Evolutionary conservation across 257 asterid species (phyloP), one percentile per base, ranked within the genome.

Genomic region (Nicotiana paniculata): DNA sequence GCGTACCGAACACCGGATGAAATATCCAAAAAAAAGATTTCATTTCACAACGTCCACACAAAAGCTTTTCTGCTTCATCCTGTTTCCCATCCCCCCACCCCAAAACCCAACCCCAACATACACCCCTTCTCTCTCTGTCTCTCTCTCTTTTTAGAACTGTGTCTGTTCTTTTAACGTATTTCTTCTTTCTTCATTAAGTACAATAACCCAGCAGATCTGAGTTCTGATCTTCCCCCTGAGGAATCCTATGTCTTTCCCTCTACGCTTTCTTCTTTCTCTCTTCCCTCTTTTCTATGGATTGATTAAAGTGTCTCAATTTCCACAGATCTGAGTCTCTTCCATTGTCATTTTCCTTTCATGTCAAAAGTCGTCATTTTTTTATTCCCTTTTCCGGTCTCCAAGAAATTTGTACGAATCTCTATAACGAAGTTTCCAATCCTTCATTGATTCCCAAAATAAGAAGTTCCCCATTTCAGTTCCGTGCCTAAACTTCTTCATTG

Each of bases 391-490:
- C 16, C 21, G 83, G 32, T 58, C 57, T 53, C 64, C 66, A 11
- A 79, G 62, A 28, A n/a, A 57, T 26, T 55, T 26, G 10, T 80
- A 69, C 77, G 35, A 13, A 54, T 83, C n/a, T 35, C 80, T 64
- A 37, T 67, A 9, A 57, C 79, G 46, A 78, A 83, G 85, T 83
- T 79, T 83, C 83, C 75, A 69, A 83, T 78, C 81, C 80, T 67
- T 62, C 5, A 28, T 28, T 28, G 12, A 0, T 78, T 78, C 69
- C 76, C 74, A 46, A 78, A 75, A 83, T 77, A 68, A 55, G 69
- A 81, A 10, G 55, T 61, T 16, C 21, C 11, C 69, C 48, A 35
- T 55, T 26, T 54, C 39, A 46, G 17, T 54, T 61, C 66, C 30
- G 30, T 2, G 13, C 3, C 54, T 10, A 66, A 3, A 17, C 26